phyloP scores from a whole-genome alignment of 2,329 filamentous ascomycete species.

The Neoarthrinium moseri region DNA sequence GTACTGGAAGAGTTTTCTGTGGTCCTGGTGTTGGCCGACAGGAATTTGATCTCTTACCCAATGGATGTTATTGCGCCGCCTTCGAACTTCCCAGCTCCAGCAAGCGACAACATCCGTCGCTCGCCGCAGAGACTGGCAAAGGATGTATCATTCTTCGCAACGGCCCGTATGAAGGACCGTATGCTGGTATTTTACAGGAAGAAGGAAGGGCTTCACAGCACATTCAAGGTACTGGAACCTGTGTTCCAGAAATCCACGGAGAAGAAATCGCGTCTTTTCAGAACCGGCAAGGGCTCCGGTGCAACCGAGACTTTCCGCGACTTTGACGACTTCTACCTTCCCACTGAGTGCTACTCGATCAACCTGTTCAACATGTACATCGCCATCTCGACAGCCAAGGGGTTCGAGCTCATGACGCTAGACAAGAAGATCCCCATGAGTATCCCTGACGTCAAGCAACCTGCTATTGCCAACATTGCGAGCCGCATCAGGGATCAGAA shows the following conservation, averaged over 20 bases:
- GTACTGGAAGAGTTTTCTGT: slow-evolving; percentile 95
- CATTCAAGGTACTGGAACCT: slow-evolving; percentile 95
- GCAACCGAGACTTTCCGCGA: slow-evolving; percentile 95
- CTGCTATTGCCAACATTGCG: slow-evolving; percentile 81
- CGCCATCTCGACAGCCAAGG: slow-evolving; percentile 85
- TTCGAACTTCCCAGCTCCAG: slow-evolving; percentile 60
- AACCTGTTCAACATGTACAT: slow-evolving; percentile 96
- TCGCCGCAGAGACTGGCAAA: slow-evolving; percentile 92
- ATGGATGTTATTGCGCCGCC: slow-evolving; percentile 75
- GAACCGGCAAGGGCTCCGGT: slow-evolving; percentile 59
- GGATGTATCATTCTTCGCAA: slow-evolving; percentile 95
- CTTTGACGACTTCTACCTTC: slow-evolving; percentile 98
- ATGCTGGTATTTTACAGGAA: slow-evolving; percentile 97
- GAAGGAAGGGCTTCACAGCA: slow-evolving; percentile 86
- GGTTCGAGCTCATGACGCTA: slow-evolving; percentile 92
- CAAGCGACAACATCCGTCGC: slow-evolving; percentile 71
- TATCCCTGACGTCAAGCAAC: slow-evolving; percentile 80
- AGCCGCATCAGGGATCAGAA: slow-evolving; percentile 78
- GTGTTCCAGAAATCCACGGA: slow-evolving; percentile 91
- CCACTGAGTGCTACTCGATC: slow-evolving; percentile 89
- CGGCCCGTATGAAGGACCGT: slow-evolving; percentile 94
- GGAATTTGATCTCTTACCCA: slow-evolving; percentile 88
- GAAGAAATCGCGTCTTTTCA: slow-evolving; percentile 70
- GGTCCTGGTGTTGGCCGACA: slow-evolving; percentile 88
- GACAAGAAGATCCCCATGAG: slow-evolving; percentile 97